These are phyloP conservation scores for Beauveria sp. DNA, from an alignment of 2,329 filamentous ascomycete species.

Conservation along the genomic window DNA sequence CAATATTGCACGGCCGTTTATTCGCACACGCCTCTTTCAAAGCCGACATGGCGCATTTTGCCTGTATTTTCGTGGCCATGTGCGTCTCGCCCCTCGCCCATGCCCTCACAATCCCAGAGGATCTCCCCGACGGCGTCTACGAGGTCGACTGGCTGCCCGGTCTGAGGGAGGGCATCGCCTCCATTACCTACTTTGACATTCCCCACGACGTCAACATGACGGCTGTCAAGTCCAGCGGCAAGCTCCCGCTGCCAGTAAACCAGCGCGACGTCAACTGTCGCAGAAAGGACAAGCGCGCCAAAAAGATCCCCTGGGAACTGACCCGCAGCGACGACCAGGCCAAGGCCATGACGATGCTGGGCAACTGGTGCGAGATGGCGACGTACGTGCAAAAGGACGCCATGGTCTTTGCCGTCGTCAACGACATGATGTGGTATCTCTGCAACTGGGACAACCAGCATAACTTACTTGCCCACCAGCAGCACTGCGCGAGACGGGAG, in stretches of 20 bases:
- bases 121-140: constrained; percentile 5
- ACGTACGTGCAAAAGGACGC: neutral
- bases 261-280: neutral
- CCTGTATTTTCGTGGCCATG: neutral
- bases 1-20: too few relatives aligned
- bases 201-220: constrained; percentile 5
- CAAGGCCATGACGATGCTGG: constrained; percentile 2
- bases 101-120: neutral
- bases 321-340: neutral
- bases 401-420: neutral
- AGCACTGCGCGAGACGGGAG: neutral
- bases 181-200: neutral
- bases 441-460: constrained; percentile 4
- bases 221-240: neutral
- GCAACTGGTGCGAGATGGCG: constrained; percentile 9
- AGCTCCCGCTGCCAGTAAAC: neutral
- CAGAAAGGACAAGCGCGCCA: neutral
- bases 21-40: too few relatives aligned
- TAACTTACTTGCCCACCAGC: neutral
- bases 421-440: constrained; percentile 5
- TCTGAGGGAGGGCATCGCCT: neutral
- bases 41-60: neutral
- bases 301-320: neutral
- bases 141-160: neutral
- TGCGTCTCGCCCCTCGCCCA: neutral